Evolutionary conservation across 371 early-diverging fungal genomes (phyloP).

Genomic region (Mortierella sp.): DNA sequence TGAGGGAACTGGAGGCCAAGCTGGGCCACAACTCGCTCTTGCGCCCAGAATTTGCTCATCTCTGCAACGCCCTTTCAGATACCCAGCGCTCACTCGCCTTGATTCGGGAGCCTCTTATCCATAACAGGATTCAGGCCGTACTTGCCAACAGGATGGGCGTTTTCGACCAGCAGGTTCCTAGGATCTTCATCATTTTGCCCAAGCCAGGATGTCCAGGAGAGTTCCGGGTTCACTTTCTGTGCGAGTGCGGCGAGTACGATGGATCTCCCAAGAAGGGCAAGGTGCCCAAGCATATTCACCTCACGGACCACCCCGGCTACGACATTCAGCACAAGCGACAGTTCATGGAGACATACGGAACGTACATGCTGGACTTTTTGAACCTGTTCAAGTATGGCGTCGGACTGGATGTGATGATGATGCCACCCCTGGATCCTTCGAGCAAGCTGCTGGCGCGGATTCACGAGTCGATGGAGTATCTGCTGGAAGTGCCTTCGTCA

Average conservation of each 20-base stretch:
- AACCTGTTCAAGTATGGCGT: slow-evolving; percentile 35
- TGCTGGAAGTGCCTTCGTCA: slow-evolving; percentile 11
- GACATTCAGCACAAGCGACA: slow-evolving; percentile 15
- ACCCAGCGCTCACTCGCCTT: slow-evolving; percentile 19
- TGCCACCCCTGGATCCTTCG: slow-evolving; percentile 20
- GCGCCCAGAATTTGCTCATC: slow-evolving; percentile 21
- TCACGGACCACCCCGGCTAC: slow-evolving; percentile 27
- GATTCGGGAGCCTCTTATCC: slow-evolving; percentile 17
- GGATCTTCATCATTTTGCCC: slow-evolving; percentile 19
- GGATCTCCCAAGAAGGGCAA: neutral
- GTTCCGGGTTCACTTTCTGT: slow-evolving; percentile 30
- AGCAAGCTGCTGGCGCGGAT: slow-evolving; percentile 9
- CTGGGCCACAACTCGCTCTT: slow-evolving; percentile 9
- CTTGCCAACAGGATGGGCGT: slow-evolving; percentile 3
- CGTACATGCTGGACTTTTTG: slow-evolving; percentile 25
- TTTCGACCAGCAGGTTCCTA: slow-evolving; percentile 16
- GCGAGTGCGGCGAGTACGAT: slow-evolving; percentile 23
- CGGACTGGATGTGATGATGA: slow-evolving; percentile 13
- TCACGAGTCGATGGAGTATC: slow-evolving; percentile 23
- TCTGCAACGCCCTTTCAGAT: slow-evolving; percentile 24
- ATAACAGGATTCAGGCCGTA: slow-evolving; percentile 21
- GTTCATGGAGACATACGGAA: slow-evolving; percentile 15
- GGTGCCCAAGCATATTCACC: slow-evolving; percentile 20
- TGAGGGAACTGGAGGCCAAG: slow-evolving; percentile 21
- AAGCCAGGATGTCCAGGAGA: neutral